These are phyloP conservation scores for Paramarasmius palmivorus DNA, from an alignment of 1,284 basidiomycete genomes.

Conservation along the genomic window DNA sequence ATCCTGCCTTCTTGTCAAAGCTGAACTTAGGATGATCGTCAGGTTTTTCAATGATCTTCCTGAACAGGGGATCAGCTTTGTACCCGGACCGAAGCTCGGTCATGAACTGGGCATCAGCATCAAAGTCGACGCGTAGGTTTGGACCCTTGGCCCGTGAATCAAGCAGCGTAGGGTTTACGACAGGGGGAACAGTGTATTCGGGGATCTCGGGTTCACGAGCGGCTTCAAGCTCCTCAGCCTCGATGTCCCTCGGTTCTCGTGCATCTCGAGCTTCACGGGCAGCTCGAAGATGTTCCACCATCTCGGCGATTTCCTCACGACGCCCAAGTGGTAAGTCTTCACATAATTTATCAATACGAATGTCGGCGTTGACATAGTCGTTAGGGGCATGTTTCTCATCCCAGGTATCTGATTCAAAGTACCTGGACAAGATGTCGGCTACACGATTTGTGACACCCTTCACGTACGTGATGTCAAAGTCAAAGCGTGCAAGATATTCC, in stretches of 20 bases:
- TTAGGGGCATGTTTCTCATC: background rate
- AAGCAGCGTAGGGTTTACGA: background rate
- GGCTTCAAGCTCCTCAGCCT: slow-evolving; percentile 3
- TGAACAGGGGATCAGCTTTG: background rate
- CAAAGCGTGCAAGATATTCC: slow-evolving; percentile 10
- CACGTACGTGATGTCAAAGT: slow-evolving; percentile 11
- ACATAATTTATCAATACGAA: background rate
- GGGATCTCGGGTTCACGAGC: background rate
- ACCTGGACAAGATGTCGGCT: slow-evolving; percentile 8
- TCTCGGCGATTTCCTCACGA: background rate
- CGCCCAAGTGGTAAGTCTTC: slow-evolving; percentile 14
- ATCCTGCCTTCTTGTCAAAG: background rate
- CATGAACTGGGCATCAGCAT: background rate
- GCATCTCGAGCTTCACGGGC: background rate
- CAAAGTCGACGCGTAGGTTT: background rate
- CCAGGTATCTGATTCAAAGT: slow-evolving; percentile 6
- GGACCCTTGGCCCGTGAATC: background rate
- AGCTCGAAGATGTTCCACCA: background rate
- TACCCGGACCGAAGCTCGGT: background rate
- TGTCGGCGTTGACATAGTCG: background rate
- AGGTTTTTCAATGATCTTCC: background rate
- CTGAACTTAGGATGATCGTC: slow-evolving; percentile 2
- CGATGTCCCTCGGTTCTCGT: background rate
- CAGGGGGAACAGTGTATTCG: background rate
- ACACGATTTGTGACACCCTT: slow-evolving; percentile 9